phyloP scores from a whole-genome alignment of 148 eudicot genomes.

The Rheum nobile region DNA sequence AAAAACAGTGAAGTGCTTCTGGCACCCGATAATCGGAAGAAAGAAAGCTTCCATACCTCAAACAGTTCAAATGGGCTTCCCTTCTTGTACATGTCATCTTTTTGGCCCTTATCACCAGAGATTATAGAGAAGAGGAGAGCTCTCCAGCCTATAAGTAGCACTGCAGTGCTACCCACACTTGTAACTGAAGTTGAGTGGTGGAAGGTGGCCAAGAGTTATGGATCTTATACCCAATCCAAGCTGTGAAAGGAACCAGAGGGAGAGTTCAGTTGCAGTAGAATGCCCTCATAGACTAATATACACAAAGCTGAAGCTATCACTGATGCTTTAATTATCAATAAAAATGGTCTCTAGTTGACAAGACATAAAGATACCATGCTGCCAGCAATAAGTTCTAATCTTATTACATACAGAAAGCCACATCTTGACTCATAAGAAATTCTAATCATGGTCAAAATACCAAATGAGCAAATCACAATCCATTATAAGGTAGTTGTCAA shows the following conservation, averaged over 20 bases:
- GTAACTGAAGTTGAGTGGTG: slow-evolving; percentile 53
- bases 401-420: background rate
- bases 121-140: slow-evolving; percentile 43
- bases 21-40: background rate
- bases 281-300: background rate
- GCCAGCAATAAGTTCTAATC: background rate
- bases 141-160: slow-evolving; percentile 81
- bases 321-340: background rate
- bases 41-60: slow-evolving; percentile 37
- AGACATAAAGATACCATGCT: background rate
- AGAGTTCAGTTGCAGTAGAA: background rate
- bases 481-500: background rate
- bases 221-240: slow-evolving; percentile 55
- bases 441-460: background rate
- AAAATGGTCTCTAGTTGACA: background rate
- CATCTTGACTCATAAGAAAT: background rate
- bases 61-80: slow-evolving; percentile 85
- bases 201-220: slow-evolving; percentile 41
- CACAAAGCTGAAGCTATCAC: background rate
- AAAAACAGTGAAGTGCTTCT: background rate
- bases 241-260: slow-evolving; percentile 21
- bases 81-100: slow-evolving; percentile 53
- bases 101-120: slow-evolving; percentile 31
- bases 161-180: slow-evolving; percentile 81
- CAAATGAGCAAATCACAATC: background rate